These are phyloP conservation scores for Chernovozyma aurita DNA, from an alignment of 1,139 yeast genomes.

Conservation along the genomic window DNA sequence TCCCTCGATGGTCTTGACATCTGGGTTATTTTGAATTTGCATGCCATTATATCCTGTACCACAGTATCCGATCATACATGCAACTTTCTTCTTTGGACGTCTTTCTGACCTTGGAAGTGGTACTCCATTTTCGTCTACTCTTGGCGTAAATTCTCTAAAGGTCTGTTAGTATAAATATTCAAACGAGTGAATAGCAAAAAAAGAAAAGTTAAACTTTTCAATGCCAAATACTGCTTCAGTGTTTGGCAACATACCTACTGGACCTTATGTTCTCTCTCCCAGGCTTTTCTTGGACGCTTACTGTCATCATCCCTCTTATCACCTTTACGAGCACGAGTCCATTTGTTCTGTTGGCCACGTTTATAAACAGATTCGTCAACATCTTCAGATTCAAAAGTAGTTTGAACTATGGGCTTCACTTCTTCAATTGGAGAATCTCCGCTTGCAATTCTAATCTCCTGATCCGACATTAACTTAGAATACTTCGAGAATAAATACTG, in stretches of 20 bases:
- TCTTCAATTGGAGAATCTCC: conserved; percentile 3
- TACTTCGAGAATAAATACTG: no score
- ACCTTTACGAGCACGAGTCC: conserved; percentile 29
- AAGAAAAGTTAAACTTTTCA: background rate
- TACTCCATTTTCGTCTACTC: conserved; percentile 58
- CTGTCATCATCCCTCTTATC: conserved; percentile 31
- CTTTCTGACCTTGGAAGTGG: conserved; percentile 59
- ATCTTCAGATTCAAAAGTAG: conserved; percentile 9
- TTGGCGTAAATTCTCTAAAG: conserved; percentile 34
- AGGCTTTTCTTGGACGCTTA: conserved; percentile 28
- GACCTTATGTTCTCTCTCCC: conserved; percentile 31
- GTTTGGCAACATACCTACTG: conserved; percentile 45
- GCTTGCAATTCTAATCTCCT: conserved; percentile 3
- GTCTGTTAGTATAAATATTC: conserved; percentile 21
- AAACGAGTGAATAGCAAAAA: no score
- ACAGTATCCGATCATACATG: conserved; percentile 91
- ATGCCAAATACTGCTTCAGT: no score
- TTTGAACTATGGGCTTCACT: background rate
- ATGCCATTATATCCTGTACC: conserved; percentile 98
- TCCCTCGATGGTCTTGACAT: conserved; percentile 87
- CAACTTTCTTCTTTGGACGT: conserved; percentile 82
- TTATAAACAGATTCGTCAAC: conserved; percentile 26
- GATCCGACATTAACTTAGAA: conserved; percentile 3
- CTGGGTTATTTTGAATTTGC: conserved; percentile 83
- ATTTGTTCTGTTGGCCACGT: conserved; percentile 41